phyloP scores from a whole-genome alignment of 768 basidiomycete species.

The Boletus eberwhitei region DNA sequence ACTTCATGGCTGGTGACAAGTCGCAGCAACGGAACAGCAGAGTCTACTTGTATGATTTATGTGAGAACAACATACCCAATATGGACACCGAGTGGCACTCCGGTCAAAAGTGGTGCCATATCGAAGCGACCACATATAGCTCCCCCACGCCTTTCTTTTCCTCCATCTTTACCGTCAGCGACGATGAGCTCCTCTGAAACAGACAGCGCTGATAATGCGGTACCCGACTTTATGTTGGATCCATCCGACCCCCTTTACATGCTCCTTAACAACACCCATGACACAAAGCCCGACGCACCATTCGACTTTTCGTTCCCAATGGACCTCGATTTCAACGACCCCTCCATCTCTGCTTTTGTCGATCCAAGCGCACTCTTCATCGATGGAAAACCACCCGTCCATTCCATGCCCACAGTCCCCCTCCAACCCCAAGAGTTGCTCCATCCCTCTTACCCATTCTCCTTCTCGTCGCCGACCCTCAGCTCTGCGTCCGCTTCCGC shows the following conservation, averaged over 20 bases:
- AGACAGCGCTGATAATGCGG: constrained; percentile 12
- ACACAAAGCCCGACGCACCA: constrained; percentile 33
- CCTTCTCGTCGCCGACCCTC: constrained; percentile 38
- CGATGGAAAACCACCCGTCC: constrained; percentile 23
- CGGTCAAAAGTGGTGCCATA: constrained; percentile 26
- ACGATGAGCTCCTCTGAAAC: constrained; percentile 18
- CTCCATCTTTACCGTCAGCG: not conserved
- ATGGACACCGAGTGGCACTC: constrained; percentile 11
- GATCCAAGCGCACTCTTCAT: constrained; percentile 63
- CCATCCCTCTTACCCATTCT: constrained; percentile 36
- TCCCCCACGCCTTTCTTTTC: not conserved
- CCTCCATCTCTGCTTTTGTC: constrained; percentile 45
- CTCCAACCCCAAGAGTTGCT: constrained; percentile 31
- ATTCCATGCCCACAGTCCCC: constrained; percentile 15
- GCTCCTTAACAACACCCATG: constrained; percentile 46
- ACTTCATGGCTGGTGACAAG: constrained; percentile 9
- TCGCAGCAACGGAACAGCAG: too few species aligned
- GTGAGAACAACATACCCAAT: constrained; percentile 28
- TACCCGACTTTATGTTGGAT: constrained; percentile 47
- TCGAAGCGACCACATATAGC: not conserved
- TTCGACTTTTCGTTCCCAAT: constrained; percentile 43
- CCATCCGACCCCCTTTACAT: constrained; percentile 58
- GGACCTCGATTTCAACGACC: constrained; percentile 60
- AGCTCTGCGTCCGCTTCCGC: constrained; percentile 33
- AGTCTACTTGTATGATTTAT: not conserved